Evolutionary conservation across 352 stramenopile species (phyloP).

Genomic region (Phytophthora tentaculata): DNA sequence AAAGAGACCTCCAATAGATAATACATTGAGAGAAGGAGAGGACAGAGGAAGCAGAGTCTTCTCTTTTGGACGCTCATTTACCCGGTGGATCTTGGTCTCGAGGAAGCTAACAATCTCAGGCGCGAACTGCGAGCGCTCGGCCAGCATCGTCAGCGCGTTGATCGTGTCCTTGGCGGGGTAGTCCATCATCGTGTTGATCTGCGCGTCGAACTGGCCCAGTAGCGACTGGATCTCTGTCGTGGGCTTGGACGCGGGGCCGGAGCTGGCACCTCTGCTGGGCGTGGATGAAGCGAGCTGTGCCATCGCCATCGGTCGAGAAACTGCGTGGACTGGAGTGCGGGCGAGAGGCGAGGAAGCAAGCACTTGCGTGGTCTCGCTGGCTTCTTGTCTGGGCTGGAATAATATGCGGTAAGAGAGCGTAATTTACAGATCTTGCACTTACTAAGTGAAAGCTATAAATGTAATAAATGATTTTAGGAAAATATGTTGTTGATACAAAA

Average conservation of each 20-base stretch:
- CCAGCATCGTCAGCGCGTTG: conserved; percentile 88
- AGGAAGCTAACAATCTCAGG: conserved; percentile 89
- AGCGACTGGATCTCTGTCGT: conserved; percentile 58
- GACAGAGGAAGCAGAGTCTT: conserved; percentile 8
- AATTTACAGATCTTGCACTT: too few species aligned
- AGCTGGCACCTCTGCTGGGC: conserved; percentile 1
- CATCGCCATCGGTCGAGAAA: conserved; percentile 48
- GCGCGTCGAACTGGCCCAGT: conserved; percentile 78
- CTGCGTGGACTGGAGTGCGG: conserved; percentile 1
- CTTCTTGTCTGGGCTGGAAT: conserved; percentile 34
- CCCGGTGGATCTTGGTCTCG: conserved; percentile 90
- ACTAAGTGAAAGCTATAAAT: too few species aligned
- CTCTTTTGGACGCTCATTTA: conserved; percentile 42
- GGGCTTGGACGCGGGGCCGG: neutral
- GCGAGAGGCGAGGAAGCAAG: neutral
- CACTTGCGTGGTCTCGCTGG: conserved; percentile 23
- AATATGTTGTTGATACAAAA: neutral
- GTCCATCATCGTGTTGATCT: conserved; percentile 88
- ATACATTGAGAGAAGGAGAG: conserved; percentile 7
- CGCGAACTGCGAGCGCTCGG: conserved; percentile 75
- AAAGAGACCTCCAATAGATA: neutral
- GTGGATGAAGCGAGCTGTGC: conserved; percentile 46
- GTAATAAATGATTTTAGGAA: neutral
- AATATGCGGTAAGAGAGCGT: conserved; percentile 2
- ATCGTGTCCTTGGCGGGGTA: conserved; percentile 91